phyloP scores from a whole-genome alignment of 2,329 filamentous ascomycete genomes.

The Teratosphaeriaceae sp. region DNA sequence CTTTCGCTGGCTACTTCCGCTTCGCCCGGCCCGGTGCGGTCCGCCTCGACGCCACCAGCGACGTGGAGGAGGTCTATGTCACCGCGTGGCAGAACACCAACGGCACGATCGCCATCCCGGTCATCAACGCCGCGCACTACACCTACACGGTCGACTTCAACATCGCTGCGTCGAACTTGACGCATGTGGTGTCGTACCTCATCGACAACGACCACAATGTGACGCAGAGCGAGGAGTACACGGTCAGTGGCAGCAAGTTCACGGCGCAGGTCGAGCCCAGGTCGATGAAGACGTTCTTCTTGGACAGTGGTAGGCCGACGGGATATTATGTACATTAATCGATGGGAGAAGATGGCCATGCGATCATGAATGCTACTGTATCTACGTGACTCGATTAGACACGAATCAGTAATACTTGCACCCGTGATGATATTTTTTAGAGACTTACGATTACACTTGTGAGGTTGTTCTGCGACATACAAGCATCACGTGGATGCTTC shows the following conservation, averaged over 20 bases:
- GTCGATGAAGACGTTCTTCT: constrained; percentile 6
- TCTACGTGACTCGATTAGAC: too few species aligned
- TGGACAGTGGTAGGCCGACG: too few species aligned
- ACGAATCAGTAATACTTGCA: too few species aligned
- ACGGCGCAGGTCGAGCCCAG: constrained; percentile 3
- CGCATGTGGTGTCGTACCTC: constrained; percentile 13
- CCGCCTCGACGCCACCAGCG: constrained; percentile 10
- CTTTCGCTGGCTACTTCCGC: constrained; percentile 19
- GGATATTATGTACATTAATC: too few species aligned
- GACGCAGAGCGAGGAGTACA: not conserved
- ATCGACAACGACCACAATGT: constrained; percentile 15
- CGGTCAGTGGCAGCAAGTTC: not conserved
- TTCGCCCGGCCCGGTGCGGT: constrained; percentile 18
- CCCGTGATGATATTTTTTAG: too few species aligned
- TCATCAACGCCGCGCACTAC: constrained; percentile 19
- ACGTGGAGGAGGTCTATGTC: constrained; percentile 16
- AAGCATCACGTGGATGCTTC: too few species aligned
- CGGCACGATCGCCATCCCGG: constrained; percentile 17
- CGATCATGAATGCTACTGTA: too few species aligned
- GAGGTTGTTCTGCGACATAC: too few species aligned
- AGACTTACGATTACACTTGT: too few species aligned
- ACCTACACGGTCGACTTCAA: constrained; percentile 13
- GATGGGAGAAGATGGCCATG: too few species aligned
- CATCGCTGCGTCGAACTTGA: constrained; percentile 8
- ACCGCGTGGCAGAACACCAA: constrained; percentile 17